Evolutionary conservation across 768 basidiomycete species (phyloP), one percentile per base, ranked within the genome.

Genomic region (Phlebiopsis gigantea): DNA sequence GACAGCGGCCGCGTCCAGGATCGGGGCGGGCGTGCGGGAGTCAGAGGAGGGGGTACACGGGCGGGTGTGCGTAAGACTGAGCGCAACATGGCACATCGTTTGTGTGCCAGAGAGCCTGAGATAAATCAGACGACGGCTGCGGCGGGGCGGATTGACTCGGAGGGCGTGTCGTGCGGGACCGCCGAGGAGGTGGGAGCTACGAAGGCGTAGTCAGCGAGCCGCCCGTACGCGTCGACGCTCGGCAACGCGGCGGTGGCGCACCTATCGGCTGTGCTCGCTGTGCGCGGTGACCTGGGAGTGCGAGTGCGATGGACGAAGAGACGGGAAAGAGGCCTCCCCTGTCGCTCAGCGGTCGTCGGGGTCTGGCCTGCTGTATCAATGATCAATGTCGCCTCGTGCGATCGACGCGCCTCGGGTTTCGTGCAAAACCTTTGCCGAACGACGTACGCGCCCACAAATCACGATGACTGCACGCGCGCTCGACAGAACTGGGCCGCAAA

Each of bases 51-150:
- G 39, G 45, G 51, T 45, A 55, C 24, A 6, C 58, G 6, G 29
- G 50, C 59, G 30, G 56, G 65, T 44, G 61, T 69, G 69, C 75
- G 72, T 55, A 69, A 65, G 57, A 73, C 63, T 63, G 70, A 66
- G 55, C 75, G 80, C 69, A 82, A 72, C 82, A 84, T 85, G 49
- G 76, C 69, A 73, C 82, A 82, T 83, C 55, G 68, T 68, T 63
- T 61, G 60, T 21, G 30, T 6, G 55, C 2, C 47, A 47, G 34
- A 26, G 45, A 22, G 46, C 28, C 55, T 50, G 46, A 51, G 30
- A 41, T 51, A 51, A 34, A 28, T 22, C 48, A 50, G 31, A 51
- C 31, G 39, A 10, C 9, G 19, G 44, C n/a, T 26, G 50, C 31
- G 34, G 19, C n/a, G 24, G 7, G 24, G 30, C 14, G 50, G 31